phyloP scores from a whole-genome alignment of 805 yeast genomes.

The Ogataea zsoltii region DNA sequence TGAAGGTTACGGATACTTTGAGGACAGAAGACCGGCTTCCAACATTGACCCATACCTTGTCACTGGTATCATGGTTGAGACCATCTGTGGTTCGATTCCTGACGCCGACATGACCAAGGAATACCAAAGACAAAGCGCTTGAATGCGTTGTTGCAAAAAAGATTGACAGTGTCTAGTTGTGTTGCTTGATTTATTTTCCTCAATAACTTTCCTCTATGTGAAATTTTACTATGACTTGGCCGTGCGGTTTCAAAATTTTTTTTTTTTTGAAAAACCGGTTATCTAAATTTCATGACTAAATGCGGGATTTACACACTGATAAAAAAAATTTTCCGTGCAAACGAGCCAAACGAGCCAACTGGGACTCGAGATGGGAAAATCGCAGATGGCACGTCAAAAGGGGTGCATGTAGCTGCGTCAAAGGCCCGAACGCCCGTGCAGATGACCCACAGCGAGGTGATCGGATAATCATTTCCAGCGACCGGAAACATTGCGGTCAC shows the following conservation, averaged over 20 bases:
- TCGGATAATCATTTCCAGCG: too few relatives aligned
- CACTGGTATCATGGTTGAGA: conserved; percentile 97
- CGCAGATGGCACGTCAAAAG: too few relatives aligned
- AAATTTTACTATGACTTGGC: too few relatives aligned
- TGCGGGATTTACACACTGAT: conserved; percentile 4
- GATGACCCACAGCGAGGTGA: too few relatives aligned
- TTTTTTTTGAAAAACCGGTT: conserved; percentile 3
- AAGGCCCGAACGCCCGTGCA: too few relatives aligned
- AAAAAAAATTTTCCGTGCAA: background rate
- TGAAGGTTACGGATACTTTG: conserved; percentile 98
- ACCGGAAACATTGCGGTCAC: background rate
- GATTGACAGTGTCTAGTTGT: conserved; percentile 2
- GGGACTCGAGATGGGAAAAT: too few relatives aligned
- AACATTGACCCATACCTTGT: conserved; percentile 99
- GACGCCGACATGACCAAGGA: conserved; percentile 95
- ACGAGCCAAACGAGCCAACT: background rate
- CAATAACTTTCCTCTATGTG: conserved; percentile 2
- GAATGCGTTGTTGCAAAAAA: background rate
- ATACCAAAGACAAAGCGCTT: conserved; percentile 67
- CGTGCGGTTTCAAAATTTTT: background rate
- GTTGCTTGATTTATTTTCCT: conserved; percentile 6
- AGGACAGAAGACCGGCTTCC: conserved; percentile 99
- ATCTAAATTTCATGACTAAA: conserved; percentile 4
- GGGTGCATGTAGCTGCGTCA: too few relatives aligned
- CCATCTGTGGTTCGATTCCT: conserved; percentile 90